Conservation (phyloP, 495 filamentous ascomycete genomes). For the Xylaria nigripes region DNA sequence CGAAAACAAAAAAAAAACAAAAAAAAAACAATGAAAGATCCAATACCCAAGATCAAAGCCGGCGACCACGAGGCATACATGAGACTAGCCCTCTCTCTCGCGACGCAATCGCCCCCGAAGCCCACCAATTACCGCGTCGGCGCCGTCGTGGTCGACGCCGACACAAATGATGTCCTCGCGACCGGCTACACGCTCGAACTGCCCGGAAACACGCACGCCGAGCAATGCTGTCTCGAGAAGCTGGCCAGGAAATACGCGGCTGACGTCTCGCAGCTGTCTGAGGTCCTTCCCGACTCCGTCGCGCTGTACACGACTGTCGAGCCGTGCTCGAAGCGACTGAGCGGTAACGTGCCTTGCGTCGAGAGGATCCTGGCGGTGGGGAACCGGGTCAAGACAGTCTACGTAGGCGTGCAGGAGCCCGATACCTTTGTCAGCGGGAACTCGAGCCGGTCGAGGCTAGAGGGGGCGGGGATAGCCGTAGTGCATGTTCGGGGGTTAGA, state of each 20-base stretch:
- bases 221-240: conserved; percentile 84
- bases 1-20: background rate
- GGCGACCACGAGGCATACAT: conserved; percentile 59
- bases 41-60: conserved; percentile 19
- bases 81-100: conserved; percentile 61
- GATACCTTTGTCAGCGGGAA: conserved; percentile 79
- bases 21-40: background rate
- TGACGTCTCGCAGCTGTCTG: conserved; percentile 46
- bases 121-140: conserved; percentile 92
- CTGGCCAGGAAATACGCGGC: conserved; percentile 44
- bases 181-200: conserved; percentile 90
- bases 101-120: conserved; percentile 68
- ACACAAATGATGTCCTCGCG: conserved; percentile 55
- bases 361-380: conserved; percentile 65
- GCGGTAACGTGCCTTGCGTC: conserved; percentile 74
- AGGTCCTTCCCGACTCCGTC: conserved; percentile 47
- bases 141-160: conserved; percentile 61
- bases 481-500: conserved; percentile 68
- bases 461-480: conserved; percentile 65
- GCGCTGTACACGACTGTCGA: conserved; percentile 91
- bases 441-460: conserved; percentile 60
- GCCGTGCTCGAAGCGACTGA: conserved; percentile 74
- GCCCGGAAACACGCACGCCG: conserved; percentile 88
- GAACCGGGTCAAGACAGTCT: conserved; percentile 63
- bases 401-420: conserved; percentile 82